Evolutionary conservation across 805 yeast species (phyloP).

Genomic region (Barnettozyma vustinii): DNA sequence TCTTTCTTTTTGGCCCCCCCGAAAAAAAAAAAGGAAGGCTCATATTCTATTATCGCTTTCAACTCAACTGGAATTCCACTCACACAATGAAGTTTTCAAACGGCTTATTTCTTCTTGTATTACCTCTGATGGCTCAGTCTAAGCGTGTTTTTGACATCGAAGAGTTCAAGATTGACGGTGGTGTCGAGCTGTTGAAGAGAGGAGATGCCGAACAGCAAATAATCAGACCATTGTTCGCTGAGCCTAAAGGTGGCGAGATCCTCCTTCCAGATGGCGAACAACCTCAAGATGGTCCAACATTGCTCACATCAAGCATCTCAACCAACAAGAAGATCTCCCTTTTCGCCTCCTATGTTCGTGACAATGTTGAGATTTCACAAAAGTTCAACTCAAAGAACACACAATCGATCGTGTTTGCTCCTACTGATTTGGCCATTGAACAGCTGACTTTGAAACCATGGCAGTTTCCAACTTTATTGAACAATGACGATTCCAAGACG

Average conservation of each 20-base stretch:
- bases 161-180: background rate
- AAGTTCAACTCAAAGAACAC: slow-evolving; percentile 41
- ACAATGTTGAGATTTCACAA: slow-evolving; percentile 42
- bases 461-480: slow-evolving; percentile 62
- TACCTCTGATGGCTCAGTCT: background rate
- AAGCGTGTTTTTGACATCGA: background rate
- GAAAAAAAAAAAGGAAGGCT: too few species aligned
- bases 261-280: slow-evolving; percentile 25
- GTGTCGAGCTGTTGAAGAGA: background rate
- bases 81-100: slow-evolving; percentile 1
- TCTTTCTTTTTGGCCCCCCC: too few species aligned
- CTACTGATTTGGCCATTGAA: slow-evolving; percentile 57
- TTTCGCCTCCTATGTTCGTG: slow-evolving; percentile 68
- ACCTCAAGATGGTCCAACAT: slow-evolving; percentile 25
- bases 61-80: background rate
- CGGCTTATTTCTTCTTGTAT: background rate
- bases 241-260: slow-evolving; percentile 11
- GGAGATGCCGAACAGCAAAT: background rate
- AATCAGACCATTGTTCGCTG: slow-evolving; percentile 17
- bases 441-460: slow-evolving; percentile 60
- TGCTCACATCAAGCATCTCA: slow-evolving; percentile 28
- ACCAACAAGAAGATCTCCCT: slow-evolving; percentile 43
- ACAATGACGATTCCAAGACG: slow-evolving; percentile 25
- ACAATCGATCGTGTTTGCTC: slow-evolving; percentile 60
- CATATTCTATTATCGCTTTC: too few species aligned